phyloP scores from a whole-genome alignment of 192 early-diverging fungal species.

The Podila horticola region DNA sequence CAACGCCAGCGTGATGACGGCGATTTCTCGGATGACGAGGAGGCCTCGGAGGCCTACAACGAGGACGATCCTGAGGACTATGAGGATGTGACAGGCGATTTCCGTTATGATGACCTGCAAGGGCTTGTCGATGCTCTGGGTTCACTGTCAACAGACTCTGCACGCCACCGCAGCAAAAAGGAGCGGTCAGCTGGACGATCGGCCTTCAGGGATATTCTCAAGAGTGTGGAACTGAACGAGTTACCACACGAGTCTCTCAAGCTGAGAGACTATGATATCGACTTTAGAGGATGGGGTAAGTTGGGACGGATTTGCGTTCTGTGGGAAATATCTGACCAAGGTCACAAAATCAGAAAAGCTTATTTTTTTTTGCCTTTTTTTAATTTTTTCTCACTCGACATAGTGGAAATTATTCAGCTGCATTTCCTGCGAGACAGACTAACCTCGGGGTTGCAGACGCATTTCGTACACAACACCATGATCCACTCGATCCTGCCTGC shows the following conservation, averaged over 20 bases:
- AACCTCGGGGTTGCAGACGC: slow-evolving; percentile 39
- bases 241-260: slow-evolving; percentile 63
- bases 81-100: slow-evolving; percentile 38
- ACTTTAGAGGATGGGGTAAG: slow-evolving; percentile 69
- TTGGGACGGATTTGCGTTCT: neutral
- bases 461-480: slow-evolving; percentile 50
- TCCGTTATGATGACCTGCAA: slow-evolving; percentile 65
- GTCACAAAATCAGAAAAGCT: neutral
- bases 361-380: neutral
- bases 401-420: slow-evolving; percentile 48
- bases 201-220: slow-evolving; percentile 73
- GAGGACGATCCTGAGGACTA: slow-evolving; percentile 56
- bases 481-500: slow-evolving; percentile 41
- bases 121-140: slow-evolving; percentile 66
- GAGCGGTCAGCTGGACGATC: slow-evolving; percentile 66
- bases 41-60: slow-evolving; percentile 32
- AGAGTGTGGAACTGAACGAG: slow-evolving; percentile 64
- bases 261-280: slow-evolving; percentile 56
- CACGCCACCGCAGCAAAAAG: slow-evolving; percentile 64
- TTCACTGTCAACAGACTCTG: slow-evolving; percentile 66
- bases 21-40: slow-evolving; percentile 41
- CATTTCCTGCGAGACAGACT: slow-evolving; percentile 35
- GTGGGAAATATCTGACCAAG: neutral
- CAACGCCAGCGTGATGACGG: slow-evolving; percentile 28
- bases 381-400: neutral